Conservation (phyloP, 192 early-diverging fungal genomes). For the Backusella parvicylindrica region DNA sequence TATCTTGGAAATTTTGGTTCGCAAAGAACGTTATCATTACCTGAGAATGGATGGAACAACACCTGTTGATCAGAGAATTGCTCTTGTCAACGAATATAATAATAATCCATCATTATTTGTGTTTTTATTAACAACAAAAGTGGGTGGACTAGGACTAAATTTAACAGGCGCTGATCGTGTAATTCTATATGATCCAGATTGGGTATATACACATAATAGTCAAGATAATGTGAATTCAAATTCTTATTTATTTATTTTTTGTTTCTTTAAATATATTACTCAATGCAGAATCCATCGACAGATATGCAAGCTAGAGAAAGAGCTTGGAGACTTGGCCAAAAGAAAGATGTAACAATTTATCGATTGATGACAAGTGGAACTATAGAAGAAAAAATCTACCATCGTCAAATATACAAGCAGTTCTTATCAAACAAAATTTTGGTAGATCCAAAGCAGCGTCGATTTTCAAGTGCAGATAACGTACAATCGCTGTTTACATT, state of each 20-base stretch:
- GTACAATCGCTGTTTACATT: conserved; percentile 87
- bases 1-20: conserved; percentile 81
- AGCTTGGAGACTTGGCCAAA: conserved; percentile 94
- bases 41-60: conserved; percentile 96
- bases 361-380: conserved; percentile 93
- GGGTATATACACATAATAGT: conserved; percentile 41
- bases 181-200: conserved; percentile 96
- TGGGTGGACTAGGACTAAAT: conserved; percentile 95
- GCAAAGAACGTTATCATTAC: conserved; percentile 56
- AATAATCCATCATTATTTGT: conserved; percentile 63
- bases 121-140: conserved; percentile 96
- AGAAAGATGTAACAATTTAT: conserved; percentile 83
- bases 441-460: conserved; percentile 81
- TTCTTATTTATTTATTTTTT: not conserved
- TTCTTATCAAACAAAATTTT: conserved; percentile 96
- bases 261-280: too few relatives aligned
- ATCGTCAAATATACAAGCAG: conserved; percentile 97
- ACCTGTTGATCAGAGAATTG: conserved; percentile 79
- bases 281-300: conserved; percentile 89
- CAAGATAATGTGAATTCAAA: not conserved
- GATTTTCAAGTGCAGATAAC: conserved; percentile 79
- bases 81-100: conserved; percentile 88
- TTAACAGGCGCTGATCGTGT: conserved; percentile 92
- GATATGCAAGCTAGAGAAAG: conserved; percentile 95
- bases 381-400: conserved; percentile 96